Base-by-base conservation (phyloP, 805 yeast genomes). In the Candida gorgasii region DNA sequence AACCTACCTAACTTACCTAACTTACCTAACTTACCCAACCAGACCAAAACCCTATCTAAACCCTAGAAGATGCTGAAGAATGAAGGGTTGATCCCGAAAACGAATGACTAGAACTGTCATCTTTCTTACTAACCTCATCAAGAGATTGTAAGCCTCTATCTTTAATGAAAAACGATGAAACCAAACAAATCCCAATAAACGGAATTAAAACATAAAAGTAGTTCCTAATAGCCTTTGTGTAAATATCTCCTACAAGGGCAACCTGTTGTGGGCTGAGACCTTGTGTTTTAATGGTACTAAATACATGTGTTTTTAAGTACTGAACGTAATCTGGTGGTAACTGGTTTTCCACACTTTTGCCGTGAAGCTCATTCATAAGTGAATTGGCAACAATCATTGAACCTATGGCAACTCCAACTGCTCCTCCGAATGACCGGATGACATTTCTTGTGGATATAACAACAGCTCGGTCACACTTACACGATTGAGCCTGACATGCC, bases 391-490 rank as follows among this genome's bases (percentile, higher is more conserved):
- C 58, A 22, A 67, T 65, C 12, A 67, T 58, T 1, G 75, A 65
- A 17, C 65, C 55, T 8, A 75, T 58, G 0, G 84, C 82, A 27
- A 79, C 62, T 0, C 86, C 85, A 19, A 78, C 61, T 1, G 84
- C 72, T n/a, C 83, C 83, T 12, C 86, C 86, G 43, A 81, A 71
- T 2, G 81, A 74, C 42, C 86, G 62, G 36, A 76, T 50, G 17
- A 78, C 78, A 50, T 79, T 79, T 54, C 86, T 65, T 1, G 81
- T 66, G 2, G 82, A 69, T 8, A 79, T 78, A 11, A 78, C 78
- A 9, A 80, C 80, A 0, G 85, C 81, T 35, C 86, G 57, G 47
- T 80, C 84, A 3, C 72, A 63, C 39, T 72, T 68, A 28, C 49
- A 59, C 12, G 79, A 63, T 45, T 77, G 79, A 1, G 82, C 80